Base-by-base conservation (phyloP, 1,139 yeast species). In the Blastobotrys proliferans region DNA sequence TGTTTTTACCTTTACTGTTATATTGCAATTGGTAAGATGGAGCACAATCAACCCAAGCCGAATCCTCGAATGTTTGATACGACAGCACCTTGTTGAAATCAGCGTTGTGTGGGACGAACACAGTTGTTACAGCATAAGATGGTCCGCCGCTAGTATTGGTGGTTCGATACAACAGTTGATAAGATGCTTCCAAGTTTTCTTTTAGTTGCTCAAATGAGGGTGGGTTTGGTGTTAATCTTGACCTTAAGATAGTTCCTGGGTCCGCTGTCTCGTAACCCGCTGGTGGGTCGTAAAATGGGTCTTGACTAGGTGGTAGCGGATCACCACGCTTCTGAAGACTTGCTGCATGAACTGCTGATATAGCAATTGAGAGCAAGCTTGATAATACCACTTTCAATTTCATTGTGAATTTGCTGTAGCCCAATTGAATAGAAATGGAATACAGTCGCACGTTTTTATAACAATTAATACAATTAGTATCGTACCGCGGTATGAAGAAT, bases 41-140 rank as follows among this genome's bases (percentile, higher is more conserved):
- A 2, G 62, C 51, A 41, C 66, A 62, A 36, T 56, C 51, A 20
- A 55, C 28, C 39, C 21, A 35, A 13, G 54, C 44, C 1, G 64
- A 46, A 30, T 62, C 66, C 43, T 61, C 63, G 16, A 54, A 50
- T 18, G 49, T 37, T 50, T 58, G 63, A 51, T 51, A 60, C 4
- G 59, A 56, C 9, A 60, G 44, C 35, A 62, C 34, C 22, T 53
- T 45, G 18, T 41, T 26, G 35, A 38, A 29, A 27, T 45, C 40
- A 13, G 51, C 50, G 21, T 45, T 39, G 14, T 40, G 28, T 3
- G 64, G 64, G 25, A 51, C 50, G 30, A 59, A 43, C 5, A 59
- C 46, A 2, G 63, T 60, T 6, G 61, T 56, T 14, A 35, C 37
- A 2, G 40, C 26, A 13, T 33, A 40, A 4, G 11, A 17, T n/a